Percentiles rank a stretch among this genome's conserved stretches.
Conservation (phyloP, 192 early-diverging fungal species). For the Spizellomyces sp. region DNA sequence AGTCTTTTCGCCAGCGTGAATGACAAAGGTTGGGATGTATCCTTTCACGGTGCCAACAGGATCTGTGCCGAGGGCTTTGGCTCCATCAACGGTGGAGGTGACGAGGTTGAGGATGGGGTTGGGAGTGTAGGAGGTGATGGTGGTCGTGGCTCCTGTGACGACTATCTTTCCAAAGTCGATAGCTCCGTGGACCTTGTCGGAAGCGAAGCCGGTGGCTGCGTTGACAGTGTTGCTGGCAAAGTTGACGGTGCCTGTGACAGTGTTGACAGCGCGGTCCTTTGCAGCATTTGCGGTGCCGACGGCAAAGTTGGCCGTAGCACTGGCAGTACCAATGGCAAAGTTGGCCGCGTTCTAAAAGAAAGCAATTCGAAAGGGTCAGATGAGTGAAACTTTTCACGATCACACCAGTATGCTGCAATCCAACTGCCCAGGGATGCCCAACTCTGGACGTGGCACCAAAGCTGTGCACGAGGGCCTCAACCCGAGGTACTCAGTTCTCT, state of each 20-base stretch:
- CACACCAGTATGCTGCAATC: too few relatives aligned
- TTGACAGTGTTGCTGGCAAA: conserved; percentile 30
- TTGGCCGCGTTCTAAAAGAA: conserved; percentile 3
- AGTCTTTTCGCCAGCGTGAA: conserved; percentile 50
- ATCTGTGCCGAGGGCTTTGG: conserved; percentile 38
- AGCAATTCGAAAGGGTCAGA: background rate
- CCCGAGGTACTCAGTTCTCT: background rate
- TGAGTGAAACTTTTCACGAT: too few relatives aligned
- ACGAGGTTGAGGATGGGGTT: conserved; percentile 47
- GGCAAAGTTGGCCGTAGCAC: conserved; percentile 30
- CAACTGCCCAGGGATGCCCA: too few relatives aligned
- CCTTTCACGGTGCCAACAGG: conserved; percentile 47
- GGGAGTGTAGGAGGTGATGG: conserved; percentile 54
- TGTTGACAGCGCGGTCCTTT: conserved; percentile 23
- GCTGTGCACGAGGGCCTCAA: background rate
- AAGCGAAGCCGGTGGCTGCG: conserved; percentile 33
- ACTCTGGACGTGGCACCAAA: too few relatives aligned
- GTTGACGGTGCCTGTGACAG: conserved; percentile 27
- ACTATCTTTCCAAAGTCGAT: conserved; percentile 44
- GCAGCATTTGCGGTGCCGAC: conserved; percentile 3
- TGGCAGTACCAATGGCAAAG: conserved; percentile 3
- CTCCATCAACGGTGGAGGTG: conserved; percentile 33
- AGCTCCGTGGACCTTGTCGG: conserved; percentile 35
- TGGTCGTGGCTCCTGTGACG: conserved; percentile 50
- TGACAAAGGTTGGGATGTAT: conserved; percentile 51